Base-by-base conservation (phyloP, 768 basidiomycete genomes). In the Ephemerocybe angulata region DNA sequence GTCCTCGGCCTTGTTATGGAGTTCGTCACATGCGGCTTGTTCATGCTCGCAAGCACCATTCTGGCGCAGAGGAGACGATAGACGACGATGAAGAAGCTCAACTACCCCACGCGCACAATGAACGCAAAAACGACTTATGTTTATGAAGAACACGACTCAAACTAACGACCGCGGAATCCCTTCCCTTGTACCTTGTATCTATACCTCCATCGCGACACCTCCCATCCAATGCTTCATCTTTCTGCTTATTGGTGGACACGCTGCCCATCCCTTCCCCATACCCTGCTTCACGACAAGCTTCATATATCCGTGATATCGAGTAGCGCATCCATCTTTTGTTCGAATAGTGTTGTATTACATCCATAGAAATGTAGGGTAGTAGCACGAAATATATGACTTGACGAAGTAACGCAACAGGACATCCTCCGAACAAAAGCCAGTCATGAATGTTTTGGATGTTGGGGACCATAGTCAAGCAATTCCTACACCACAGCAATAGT, bases 381-480 rank as follows among this genome's bases (percentile, higher is more conserved):
- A 8, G 8, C 17, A 42, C 25, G 52, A 53, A n/a, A 25, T 37
- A 43, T 43, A 43, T 31, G 24, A 53, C 41, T 53, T 35, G 8
- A 17, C 8, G 8, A 17, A 8, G 17, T 17, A 35, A 35, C 17
- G 17, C 33, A 17, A 35, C 33, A 35, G 17, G 33, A 8, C 33
- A 35, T 17, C 33, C 33, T 35, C 33, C 33, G 17, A 8, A 35
- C 8, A 35, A 17, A 35, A 35, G 8, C 8, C 33, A 19, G 38
- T 13, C 17, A 19, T 41, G 21, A 41, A 13, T 13, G 21, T 24
- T 10, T 38, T 37, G 57, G 27, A 70, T 87, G 83, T 88, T 61
- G 66, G 84, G 80, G 76, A 79, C 62, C 86, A 86, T 85, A 88
- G 86, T 88, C 86, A 85, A 88, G 85, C 83, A 75, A 71, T 72